These are phyloP conservation scores for Phytophthora pini DNA, from an alignment of 352 stramenopile genomes.

Conservation along the genomic window DNA sequence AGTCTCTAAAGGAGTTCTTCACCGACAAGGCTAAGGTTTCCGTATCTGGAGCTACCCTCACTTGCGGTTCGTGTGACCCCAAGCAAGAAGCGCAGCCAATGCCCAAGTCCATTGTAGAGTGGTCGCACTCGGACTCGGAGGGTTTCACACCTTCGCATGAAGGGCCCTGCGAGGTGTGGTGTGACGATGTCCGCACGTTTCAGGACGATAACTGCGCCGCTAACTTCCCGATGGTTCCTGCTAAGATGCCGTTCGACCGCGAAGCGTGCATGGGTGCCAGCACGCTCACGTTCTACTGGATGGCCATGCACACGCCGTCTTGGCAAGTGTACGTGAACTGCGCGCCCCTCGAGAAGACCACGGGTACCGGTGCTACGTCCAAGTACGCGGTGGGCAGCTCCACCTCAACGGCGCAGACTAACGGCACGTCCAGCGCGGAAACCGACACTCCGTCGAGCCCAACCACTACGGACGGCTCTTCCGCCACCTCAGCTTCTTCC, in stretches of 20 bases:
- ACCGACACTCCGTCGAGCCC: slow-evolving; percentile 15
- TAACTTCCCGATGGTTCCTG: slow-evolving; percentile 31
- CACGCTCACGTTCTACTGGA: slow-evolving; percentile 42
- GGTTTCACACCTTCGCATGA: slow-evolving; percentile 40
- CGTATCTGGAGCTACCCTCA: slow-evolving; percentile 23
- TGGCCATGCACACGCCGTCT: slow-evolving; percentile 41
- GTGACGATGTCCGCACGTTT: slow-evolving; percentile 33
- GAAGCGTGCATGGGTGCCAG: slow-evolving; percentile 32
- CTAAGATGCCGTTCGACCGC: slow-evolving; percentile 39
- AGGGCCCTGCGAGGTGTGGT: slow-evolving; percentile 53
- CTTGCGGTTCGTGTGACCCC: slow-evolving; percentile 26
- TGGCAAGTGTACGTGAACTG: slow-evolving; percentile 57
- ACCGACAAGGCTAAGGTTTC: slow-evolving; percentile 26
- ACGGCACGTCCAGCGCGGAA: slow-evolving; percentile 21
- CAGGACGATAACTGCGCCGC: slow-evolving; percentile 23
- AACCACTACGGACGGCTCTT: slow-evolving; percentile 6
- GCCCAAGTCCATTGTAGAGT: slow-evolving; percentile 20
- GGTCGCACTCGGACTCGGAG: slow-evolving; percentile 27
- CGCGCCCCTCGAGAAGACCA: slow-evolving; percentile 18
- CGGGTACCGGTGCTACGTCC: slow-evolving; percentile 17
- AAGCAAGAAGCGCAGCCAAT: slow-evolving; percentile 19
- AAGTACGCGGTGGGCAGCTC: slow-evolving; percentile 30
- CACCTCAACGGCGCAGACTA: slow-evolving; percentile 14
- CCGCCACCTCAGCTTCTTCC: slow-evolving; percentile 6
- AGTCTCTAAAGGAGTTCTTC: slow-evolving; percentile 30